These are phyloP conservation scores for Pyropia haitanensis DNA, from an alignment of 23 red algal genomes.

Conservation along the genomic window DNA sequence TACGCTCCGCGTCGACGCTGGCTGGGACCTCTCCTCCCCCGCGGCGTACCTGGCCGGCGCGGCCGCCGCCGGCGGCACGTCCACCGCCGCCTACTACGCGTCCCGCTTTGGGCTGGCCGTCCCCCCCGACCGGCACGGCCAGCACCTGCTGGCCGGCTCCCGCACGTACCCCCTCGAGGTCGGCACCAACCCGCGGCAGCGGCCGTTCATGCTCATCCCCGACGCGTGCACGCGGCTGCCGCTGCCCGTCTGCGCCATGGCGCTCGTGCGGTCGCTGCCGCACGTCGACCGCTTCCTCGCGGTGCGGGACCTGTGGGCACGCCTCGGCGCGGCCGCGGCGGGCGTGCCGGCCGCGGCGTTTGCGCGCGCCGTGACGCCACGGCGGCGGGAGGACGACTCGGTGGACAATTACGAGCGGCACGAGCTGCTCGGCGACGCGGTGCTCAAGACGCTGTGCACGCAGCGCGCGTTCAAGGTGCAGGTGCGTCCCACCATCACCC, in stretches of 20 bases:
- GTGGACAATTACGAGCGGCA: constrained; percentile 34
- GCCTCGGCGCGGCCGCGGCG: constrained; percentile 12
- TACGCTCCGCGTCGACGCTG: no score
- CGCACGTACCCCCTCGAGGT: no score
- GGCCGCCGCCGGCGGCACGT: no score
- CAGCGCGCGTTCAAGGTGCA: constrained; percentile 5
- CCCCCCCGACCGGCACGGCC: no score
- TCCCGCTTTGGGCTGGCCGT: no score
- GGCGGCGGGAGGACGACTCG: constrained; percentile 21
- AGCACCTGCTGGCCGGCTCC: no score
- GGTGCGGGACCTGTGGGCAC: constrained; percentile 28
- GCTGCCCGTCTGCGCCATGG: constrained; percentile 15
- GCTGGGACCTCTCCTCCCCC: no score
- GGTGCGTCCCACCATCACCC: no score
- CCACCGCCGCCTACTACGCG: no score
- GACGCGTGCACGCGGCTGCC: constrained; percentile 27
- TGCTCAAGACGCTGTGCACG: constrained; percentile 43
- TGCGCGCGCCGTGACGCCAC: constrained; percentile 35
- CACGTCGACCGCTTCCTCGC: constrained; percentile 44
- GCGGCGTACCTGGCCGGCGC: no score
- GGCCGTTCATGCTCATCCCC: constrained; percentile 24
- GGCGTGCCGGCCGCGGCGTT: constrained; percentile 15
- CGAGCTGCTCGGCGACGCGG: constrained; percentile 59
- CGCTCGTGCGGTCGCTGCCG: constrained; percentile 22
- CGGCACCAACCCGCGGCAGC: no score